phyloP scores from a whole-genome alignment of 2,329 filamentous ascomycete species.

The Furcasterigmium furcatum region DNA sequence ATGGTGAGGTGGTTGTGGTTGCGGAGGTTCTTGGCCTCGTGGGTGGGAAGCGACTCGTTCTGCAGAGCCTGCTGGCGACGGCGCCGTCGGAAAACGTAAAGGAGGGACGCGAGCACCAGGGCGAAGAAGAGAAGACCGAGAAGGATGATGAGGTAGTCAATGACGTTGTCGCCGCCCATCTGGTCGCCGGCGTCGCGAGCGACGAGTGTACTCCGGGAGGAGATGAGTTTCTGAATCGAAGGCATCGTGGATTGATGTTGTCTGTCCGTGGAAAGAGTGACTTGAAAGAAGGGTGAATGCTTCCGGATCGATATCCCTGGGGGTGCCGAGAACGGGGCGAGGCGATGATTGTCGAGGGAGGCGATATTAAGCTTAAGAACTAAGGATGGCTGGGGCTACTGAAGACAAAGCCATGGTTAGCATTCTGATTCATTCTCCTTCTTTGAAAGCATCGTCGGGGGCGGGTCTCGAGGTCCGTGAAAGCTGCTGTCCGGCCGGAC shows the following conservation, averaged over 20 bases:
- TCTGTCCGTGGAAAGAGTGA: neutral
- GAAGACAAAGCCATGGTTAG: neutral
- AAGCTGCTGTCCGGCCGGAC: no score
- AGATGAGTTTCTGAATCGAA: constrained; percentile 31
- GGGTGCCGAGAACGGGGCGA: neutral
- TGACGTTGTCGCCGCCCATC: constrained; percentile 54
- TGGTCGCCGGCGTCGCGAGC: constrained; percentile 32
- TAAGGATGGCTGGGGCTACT: neutral
- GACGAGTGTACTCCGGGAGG: constrained; percentile 33
- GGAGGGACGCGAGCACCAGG: constrained; percentile 62
- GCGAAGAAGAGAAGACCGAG: constrained; percentile 74
- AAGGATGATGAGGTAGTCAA: constrained; percentile 76
- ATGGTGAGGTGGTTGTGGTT: constrained; percentile 56
- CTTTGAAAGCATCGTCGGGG: no score
- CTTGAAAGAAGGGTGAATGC: neutral
- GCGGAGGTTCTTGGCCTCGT: constrained; percentile 56
- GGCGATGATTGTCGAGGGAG: neutral
- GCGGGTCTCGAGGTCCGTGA: no score
- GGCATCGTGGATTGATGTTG: constrained; percentile 27
- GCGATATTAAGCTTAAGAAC: neutral
- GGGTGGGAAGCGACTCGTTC: constrained; percentile 61
- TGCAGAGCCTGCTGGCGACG: constrained; percentile 41
- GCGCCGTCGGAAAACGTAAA: constrained; percentile 71
- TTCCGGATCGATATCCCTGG: neutral
- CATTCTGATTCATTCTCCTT: neutral